Base-by-base conservation (phyloP, 352 stramenopile species). In the Phytopythium chamaehyphon region DNA sequence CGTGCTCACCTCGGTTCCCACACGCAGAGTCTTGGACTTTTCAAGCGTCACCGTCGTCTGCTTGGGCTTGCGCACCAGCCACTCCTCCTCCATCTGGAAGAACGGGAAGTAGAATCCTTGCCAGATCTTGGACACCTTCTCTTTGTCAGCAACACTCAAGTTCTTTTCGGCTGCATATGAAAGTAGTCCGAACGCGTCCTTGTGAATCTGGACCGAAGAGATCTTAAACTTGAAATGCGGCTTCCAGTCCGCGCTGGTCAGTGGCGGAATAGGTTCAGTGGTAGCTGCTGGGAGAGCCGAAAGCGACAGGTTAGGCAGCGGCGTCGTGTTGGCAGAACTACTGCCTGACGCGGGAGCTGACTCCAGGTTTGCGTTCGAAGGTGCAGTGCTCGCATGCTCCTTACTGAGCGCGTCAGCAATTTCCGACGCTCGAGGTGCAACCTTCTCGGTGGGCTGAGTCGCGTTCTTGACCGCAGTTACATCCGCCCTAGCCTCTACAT, bases 161-260 rank as follows among this genome's bases (percentile, higher is more conserved):
- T 86, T 92, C 73, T 90, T 93, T 61, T 94, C 84, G 0, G 78
- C 83, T 0, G 81, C 81, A 47, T 91, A 93, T 28, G 79, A 88
- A 10, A 92, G 55, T 50, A 93, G 57, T 1, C 77, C 79, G 40
- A 88, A 92, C 18, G 72, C 73, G 40, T 96, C 85, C 54, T 93
- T 91, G 71, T 93, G 82, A 58, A 92, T 90, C 51, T 88, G 69
- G 11, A 87, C 82, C 1, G 77, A 83, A 6, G 77, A 62, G 24
- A 93, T 78, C 52, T 75, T 80, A 64, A 79, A 91, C 58, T 55
- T 56, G 61, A 91, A 93, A 53, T 90, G 80, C 26, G 81, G 73
- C 47, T 86, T 86, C 75, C 73, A 86, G 37, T 58, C 60, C 15
- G 47, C 5, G 9, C 28, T 33, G 9, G 28, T 37, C 6, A 42